Percentiles rank a stretch among this genome's conserved stretches.
phyloP scores from a whole-genome alignment of 1,139 yeast genomes.

The Eremothecium coryli region DNA sequence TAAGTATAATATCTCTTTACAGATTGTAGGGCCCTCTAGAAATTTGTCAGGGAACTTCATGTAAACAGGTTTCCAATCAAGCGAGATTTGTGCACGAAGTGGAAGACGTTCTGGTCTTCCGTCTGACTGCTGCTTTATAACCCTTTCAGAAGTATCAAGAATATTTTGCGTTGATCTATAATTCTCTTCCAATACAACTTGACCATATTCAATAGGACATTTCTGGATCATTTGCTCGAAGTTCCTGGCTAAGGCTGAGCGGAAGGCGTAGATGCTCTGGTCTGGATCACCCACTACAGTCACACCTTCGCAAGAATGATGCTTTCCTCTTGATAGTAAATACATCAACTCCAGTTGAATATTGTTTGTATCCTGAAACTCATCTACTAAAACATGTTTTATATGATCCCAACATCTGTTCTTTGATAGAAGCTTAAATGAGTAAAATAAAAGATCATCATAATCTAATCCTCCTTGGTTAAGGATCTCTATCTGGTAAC shows the following conservation, averaged over 20 bases:
- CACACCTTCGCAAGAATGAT: slow-evolving; percentile 37
- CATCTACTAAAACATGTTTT: slow-evolving; percentile 78
- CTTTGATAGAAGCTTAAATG: slow-evolving; percentile 41
- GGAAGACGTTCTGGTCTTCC: slow-evolving; percentile 35
- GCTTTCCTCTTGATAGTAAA: slow-evolving; percentile 40
- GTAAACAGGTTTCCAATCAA: slow-evolving; percentile 43
- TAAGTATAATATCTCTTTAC: slow-evolving; percentile 44
- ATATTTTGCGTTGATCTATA: slow-evolving; percentile 73
- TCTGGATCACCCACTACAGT: slow-evolving; percentile 96
- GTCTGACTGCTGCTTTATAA: slow-evolving; percentile 54
- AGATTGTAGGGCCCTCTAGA: slow-evolving; percentile 52
- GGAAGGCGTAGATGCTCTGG: slow-evolving; percentile 83
- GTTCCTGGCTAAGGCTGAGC: slow-evolving; percentile 69
- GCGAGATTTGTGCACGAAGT: slow-evolving; percentile 39
- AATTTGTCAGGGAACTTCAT: slow-evolving; percentile 34
- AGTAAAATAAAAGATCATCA: slow-evolving; percentile 66
- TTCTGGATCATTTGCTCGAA: slow-evolving; percentile 49
- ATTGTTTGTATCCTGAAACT: slow-evolving; percentile 84
- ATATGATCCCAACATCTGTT: slow-evolving; percentile 42
- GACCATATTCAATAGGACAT: slow-evolving; percentile 34
- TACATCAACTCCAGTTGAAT: slow-evolving; percentile 65
- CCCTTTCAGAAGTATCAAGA: slow-evolving; percentile 50
- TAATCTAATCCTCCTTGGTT: slow-evolving; percentile 50
- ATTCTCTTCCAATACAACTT: slow-evolving; percentile 51
- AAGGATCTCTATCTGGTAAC: slow-evolving; percentile 44